These are phyloP conservation scores for Starmera quercuum DNA, from an alignment of 805 yeast genomes.

Conservation along the genomic window DNA sequence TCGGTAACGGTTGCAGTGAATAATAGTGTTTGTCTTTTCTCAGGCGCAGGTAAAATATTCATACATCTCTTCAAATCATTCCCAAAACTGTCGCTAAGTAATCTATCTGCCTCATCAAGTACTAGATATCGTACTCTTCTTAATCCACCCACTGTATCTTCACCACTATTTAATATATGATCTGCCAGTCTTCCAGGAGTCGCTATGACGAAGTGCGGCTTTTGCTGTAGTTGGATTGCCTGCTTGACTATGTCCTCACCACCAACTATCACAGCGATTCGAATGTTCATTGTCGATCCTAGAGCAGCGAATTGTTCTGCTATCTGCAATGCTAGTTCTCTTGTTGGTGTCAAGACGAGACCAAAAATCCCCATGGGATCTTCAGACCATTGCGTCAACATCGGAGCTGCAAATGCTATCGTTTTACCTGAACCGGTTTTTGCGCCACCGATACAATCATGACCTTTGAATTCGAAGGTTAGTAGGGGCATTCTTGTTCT, in stretches of 20 bases:
- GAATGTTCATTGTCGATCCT: slow-evolving; percentile 82
- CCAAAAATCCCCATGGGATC: slow-evolving; percentile 95
- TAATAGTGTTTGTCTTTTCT: slow-evolving; percentile 74
- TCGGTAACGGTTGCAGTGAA: slow-evolving; percentile 97
- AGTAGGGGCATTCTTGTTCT: not conserved
- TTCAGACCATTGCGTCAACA: slow-evolving; percentile 88
- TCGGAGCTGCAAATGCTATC: slow-evolving; percentile 96
- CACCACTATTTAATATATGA: slow-evolving; percentile 82
- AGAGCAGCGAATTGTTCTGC: slow-evolving; percentile 94
- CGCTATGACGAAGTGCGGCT: slow-evolving; percentile 93
- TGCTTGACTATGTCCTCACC: slow-evolving; percentile 93
- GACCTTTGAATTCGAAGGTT: slow-evolving; percentile 25
- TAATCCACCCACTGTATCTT: slow-evolving; percentile 75
- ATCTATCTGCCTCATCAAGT: slow-evolving; percentile 92
- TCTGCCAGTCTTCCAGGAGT: slow-evolving; percentile 97
- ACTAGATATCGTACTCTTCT: slow-evolving; percentile 76
- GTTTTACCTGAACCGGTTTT: slow-evolving; percentile 98
- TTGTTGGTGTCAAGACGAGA: slow-evolving; percentile 78
- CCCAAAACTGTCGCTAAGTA: slow-evolving; percentile 78
- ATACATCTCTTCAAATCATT: slow-evolving; percentile 71
- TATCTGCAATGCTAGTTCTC: slow-evolving; percentile 93
- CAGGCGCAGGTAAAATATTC: slow-evolving; percentile 60
- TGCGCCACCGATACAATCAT: slow-evolving; percentile 97
- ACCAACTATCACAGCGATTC: slow-evolving; percentile 82
- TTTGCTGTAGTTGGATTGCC: slow-evolving; percentile 67